These are phyloP conservation scores for Penicillium mononematosum DNA, from an alignment of 495 filamentous ascomycete genomes.

Conservation along the genomic window DNA sequence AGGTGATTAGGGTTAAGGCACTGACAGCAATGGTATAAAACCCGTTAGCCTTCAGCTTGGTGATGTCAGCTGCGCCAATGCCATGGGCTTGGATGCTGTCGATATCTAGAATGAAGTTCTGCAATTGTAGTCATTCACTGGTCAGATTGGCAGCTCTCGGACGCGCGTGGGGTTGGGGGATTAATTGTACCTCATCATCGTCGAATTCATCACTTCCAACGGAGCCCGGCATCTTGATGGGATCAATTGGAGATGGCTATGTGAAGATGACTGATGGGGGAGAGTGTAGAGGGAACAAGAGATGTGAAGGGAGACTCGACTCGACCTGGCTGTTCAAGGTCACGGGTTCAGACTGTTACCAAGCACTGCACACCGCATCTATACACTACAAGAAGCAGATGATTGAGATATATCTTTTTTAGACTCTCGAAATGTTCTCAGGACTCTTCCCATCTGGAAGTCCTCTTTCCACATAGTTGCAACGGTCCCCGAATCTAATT, in stretches of 20 bases:
- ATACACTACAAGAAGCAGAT: constrained; percentile 4
- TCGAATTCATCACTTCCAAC: constrained; percentile 9
- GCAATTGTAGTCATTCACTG: not conserved
- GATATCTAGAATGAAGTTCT: constrained; percentile 69
- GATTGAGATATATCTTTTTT: constrained; percentile 24
- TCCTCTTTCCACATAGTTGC: constrained; percentile 22
- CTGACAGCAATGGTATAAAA: constrained; percentile 69
- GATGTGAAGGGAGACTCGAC: not conserved
- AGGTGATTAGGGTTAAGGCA: not conserved
- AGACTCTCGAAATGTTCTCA: constrained; percentile 27
- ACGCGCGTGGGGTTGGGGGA: not conserved
- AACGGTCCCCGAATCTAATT: constrained; percentile 17
- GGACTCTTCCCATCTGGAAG: constrained; percentile 25
- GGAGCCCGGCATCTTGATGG: constrained; percentile 5
- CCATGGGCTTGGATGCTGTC: constrained; percentile 74
- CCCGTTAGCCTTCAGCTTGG: constrained; percentile 68
- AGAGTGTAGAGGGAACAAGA: not conserved
- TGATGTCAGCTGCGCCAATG: constrained; percentile 71
- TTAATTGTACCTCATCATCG: constrained; percentile 5
- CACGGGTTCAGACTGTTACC: constrained; percentile 5
- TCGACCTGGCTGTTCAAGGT: constrained; percentile 5
- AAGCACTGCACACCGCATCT: not conserved
- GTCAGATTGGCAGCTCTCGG: not conserved
- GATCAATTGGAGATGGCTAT: constrained; percentile 1
- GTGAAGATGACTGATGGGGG: not conserved